A percentile compares a stretch with the other conserved stretches of the same genome.
Conservation (phyloP, 208 protist genomes). For the Novymonas esmeraldas region DNA sequence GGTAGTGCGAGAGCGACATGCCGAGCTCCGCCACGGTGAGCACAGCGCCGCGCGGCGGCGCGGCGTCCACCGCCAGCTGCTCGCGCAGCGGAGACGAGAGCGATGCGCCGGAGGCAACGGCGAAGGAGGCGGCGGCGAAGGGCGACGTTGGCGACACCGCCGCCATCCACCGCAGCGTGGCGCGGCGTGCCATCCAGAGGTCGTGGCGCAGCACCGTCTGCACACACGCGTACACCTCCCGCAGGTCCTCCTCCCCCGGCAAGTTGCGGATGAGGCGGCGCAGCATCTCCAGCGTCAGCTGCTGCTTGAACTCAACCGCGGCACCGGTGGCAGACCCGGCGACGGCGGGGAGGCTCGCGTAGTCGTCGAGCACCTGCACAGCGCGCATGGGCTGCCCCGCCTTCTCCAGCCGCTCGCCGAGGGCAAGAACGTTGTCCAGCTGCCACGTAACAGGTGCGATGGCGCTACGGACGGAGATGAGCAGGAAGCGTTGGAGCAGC, state of each 20-base stretch:
- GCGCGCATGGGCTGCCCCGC: slow-evolving; percentile 73
- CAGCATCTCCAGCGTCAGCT: slow-evolving; percentile 68
- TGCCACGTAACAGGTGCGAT: slow-evolving; percentile 78
- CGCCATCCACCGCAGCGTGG: background rate
- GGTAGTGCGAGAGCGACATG: slow-evolving; percentile 33
- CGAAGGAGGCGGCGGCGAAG: background rate
- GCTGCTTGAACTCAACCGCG: slow-evolving; percentile 44
- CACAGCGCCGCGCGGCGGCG: slow-evolving; percentile 10
- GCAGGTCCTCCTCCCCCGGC: slow-evolving; percentile 33
- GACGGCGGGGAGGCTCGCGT: slow-evolving; percentile 28
- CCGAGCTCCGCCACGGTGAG: slow-evolving; percentile 48
- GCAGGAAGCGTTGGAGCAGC: slow-evolving; percentile 72
- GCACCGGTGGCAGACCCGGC: slow-evolving; percentile 17
- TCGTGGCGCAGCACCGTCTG: slow-evolving; percentile 41
- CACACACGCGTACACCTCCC: slow-evolving; percentile 49
- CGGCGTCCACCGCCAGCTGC: background rate
- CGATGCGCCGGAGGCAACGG: background rate
- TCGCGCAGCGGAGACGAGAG: background rate
- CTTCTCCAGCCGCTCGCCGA: slow-evolving; percentile 73
- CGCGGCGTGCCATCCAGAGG: slow-evolving; percentile 30
- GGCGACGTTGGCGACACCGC: background rate
- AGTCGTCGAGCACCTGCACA: slow-evolving; percentile 55
- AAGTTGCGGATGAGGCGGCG: slow-evolving; percentile 67
- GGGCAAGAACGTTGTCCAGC: slow-evolving; percentile 68
- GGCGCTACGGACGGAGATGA: slow-evolving; percentile 71